Percentiles rank a stretch among this genome's conserved stretches.
phyloP scores from a whole-genome alignment of 306 rosid species.

The Trifolium subterraneum region DNA sequence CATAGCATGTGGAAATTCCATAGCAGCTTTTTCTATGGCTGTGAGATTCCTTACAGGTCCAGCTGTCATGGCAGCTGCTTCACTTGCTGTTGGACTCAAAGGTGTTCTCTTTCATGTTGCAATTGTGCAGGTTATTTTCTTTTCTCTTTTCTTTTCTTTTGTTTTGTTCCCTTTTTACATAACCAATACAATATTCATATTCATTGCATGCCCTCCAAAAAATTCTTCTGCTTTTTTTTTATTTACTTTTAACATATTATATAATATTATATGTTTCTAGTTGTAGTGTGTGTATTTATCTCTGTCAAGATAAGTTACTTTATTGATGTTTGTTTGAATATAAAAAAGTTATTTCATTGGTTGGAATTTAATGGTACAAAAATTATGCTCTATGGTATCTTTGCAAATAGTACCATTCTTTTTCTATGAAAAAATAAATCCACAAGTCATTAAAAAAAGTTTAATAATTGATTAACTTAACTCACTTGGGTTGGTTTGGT shows the following conservation, averaged over 20 bases:
- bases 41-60: conserved; percentile 99
- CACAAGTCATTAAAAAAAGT: too few relatives aligned
- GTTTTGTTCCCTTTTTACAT: conserved; percentile 53
- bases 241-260: neutral
- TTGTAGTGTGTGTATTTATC: conserved; percentile 11
- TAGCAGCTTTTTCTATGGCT: conserved; percentile 92
- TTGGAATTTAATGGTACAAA: conserved; percentile 12
- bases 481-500: too few relatives aligned
- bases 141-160: conserved; percentile 18
- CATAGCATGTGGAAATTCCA: conserved; percentile 95
- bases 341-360: neutral
- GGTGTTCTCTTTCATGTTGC: conserved; percentile 93
- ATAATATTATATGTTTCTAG: neutral
- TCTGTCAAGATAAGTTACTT: conserved; percentile 48
- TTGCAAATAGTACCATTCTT: neutral
- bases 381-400: conserved; percentile 17
- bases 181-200: conserved; percentile 48
- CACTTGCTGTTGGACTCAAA: conserved; percentile 92
- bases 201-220: conserved; percentile 49
- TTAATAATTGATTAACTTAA: too few relatives aligned
- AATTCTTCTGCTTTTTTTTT: conserved; percentile 4
- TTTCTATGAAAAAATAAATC: too few relatives aligned
- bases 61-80: conserved; percentile 99
- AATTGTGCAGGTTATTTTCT: conserved; percentile 68
- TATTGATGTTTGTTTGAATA: conserved; percentile 28